These are phyloP conservation scores for Debaryomyces hansenii DNA, from an alignment of 805 yeast genomes.

Conservation along the genomic window DNA sequence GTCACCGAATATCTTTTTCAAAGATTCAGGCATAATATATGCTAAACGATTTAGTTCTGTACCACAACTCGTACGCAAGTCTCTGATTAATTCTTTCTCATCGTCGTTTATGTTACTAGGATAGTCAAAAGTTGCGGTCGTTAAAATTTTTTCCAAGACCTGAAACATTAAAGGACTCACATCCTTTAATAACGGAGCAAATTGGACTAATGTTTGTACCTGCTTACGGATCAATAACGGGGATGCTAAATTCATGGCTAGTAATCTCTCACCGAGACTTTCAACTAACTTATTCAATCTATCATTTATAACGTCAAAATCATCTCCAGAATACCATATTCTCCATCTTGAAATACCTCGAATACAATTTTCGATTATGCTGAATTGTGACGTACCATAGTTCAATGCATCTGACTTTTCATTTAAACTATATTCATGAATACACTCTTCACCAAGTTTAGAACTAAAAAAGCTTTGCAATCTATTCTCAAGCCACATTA, in stretches of 20 bases:
- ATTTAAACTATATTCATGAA: conserved; percentile 53
- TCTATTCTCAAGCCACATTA: conserved; percentile 77
- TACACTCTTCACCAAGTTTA: conserved; percentile 62
- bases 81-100: conserved; percentile 76
- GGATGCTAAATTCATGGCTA: conserved; percentile 73
- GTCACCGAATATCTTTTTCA: conserved; percentile 77
- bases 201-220: conserved; percentile 90
- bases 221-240: conserved; percentile 82
- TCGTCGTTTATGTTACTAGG: conserved; percentile 70
- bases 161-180: conserved; percentile 72
- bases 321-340: conserved; percentile 74
- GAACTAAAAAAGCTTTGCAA: conserved; percentile 73
- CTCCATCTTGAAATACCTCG: conserved; percentile 96
- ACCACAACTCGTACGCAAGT: conserved; percentile 87
- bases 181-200: conserved; percentile 85
- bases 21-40: conserved; percentile 88
- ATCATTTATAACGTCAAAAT: conserved; percentile 52
- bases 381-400: conserved; percentile 78
- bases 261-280: conserved; percentile 67
- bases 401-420: conserved; percentile 67
- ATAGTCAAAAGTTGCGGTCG: conserved; percentile 79
- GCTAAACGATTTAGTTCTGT: conserved; percentile 94
- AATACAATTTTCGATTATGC: conserved; percentile 83
- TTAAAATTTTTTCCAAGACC: conserved; percentile 80
- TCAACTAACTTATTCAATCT: conserved; percentile 59